These are phyloP conservation scores for Paecilomyces dactylethromorphus DNA, from an alignment of 2,329 filamentous ascomycete genomes.

Conservation along the genomic window DNA sequence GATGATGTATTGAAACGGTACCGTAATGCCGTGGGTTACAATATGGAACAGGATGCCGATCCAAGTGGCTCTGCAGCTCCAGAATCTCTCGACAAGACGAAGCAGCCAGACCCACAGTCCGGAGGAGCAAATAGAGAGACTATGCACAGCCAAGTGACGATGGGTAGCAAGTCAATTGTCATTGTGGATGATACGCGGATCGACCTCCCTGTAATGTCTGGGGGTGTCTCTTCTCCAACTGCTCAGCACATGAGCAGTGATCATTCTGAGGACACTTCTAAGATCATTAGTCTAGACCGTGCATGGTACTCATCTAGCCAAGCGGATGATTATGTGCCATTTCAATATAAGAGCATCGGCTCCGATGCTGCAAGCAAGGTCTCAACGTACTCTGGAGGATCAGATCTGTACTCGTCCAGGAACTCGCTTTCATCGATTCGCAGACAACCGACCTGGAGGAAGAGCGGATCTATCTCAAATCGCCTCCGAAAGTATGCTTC, in stretches of 20 bases:
- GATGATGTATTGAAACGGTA: slow-evolving; percentile 73
- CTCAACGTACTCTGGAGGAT: slow-evolving; percentile 9
- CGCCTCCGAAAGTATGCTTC: slow-evolving; percentile 40
- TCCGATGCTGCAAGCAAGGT: slow-evolving; percentile 5
- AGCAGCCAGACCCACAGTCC: slow-evolving; percentile 3
- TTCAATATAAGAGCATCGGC: slow-evolving; percentile 20
- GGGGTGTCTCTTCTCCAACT: slow-evolving; percentile 17
- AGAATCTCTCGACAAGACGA: slow-evolving; percentile 6
- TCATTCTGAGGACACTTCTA: neutral
- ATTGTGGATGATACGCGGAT: slow-evolving; percentile 65
- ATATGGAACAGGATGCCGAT: slow-evolving; percentile 34
- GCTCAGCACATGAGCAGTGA: slow-evolving; percentile 6
- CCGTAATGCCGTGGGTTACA: slow-evolving; percentile 65
- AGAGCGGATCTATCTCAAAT: slow-evolving; percentile 23
- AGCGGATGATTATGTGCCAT: slow-evolving; percentile 18
- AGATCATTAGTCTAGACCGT: neutral
- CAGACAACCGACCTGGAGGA: slow-evolving; percentile 13
- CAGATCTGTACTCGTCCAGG: slow-evolving; percentile 10
- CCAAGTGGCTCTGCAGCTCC: slow-evolving; percentile 1
- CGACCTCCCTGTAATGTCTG: slow-evolving; percentile 32
- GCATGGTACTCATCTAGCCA: slow-evolving; percentile 3
- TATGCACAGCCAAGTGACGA: slow-evolving; percentile 54
- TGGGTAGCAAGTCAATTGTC: slow-evolving; percentile 82
- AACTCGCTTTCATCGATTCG: slow-evolving; percentile 23
- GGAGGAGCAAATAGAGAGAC: slow-evolving; percentile 26